Evolutionary conservation across 2,329 filamentous ascomycete species (phyloP).

Genomic region (Ambrosiella beaveri): DNA sequence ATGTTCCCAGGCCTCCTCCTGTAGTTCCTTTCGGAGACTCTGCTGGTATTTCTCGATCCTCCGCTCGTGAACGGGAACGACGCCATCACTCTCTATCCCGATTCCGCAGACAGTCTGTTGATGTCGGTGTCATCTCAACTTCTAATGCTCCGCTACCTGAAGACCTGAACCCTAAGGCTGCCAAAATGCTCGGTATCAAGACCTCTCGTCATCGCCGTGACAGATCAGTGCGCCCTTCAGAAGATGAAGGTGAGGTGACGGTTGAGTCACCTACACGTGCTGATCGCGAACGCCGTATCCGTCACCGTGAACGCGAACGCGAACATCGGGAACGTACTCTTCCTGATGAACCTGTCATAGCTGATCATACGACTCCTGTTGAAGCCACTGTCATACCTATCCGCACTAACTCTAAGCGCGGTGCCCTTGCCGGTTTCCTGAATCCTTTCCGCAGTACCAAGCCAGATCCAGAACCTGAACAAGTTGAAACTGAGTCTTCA

Average conservation of each 20-base stretch:
- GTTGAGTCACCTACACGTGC: constrained; percentile 7
- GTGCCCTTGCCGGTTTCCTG: constrained; percentile 38
- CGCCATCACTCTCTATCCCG: constrained; percentile 37
- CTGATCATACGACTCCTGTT: neutral
- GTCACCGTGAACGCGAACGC: constrained; percentile 3
- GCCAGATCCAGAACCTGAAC: constrained; percentile 20
- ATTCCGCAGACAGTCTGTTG: constrained; percentile 52
- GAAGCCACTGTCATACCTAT: neutral
- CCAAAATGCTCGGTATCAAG: constrained; percentile 52
- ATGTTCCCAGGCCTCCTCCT: constrained; percentile 35
- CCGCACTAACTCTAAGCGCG: constrained; percentile 11
- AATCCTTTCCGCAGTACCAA: constrained; percentile 36
- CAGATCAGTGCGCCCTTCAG: constrained; percentile 12
- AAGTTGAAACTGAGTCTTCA: neutral
- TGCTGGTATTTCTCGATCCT: constrained; percentile 44
- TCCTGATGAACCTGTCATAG: neutral
- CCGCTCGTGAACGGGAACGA: constrained; percentile 39
- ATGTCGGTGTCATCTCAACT: constrained; percentile 23
- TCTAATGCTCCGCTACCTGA: neutral
- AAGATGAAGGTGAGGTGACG: constrained; percentile 5
- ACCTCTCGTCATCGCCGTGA: constrained; percentile 15
- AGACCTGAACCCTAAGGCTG: constrained; percentile 43
- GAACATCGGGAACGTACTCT: constrained; percentile 4
- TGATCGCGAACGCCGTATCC: neutral
- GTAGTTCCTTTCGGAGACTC: constrained; percentile 30